A percentile compares a stretch with the other conserved stretches of the same genome.
These are phyloP conservation scores for Biscogniauxia marginata DNA, from an alignment of 2,329 filamentous ascomycete species.

Conservation along the genomic window DNA sequence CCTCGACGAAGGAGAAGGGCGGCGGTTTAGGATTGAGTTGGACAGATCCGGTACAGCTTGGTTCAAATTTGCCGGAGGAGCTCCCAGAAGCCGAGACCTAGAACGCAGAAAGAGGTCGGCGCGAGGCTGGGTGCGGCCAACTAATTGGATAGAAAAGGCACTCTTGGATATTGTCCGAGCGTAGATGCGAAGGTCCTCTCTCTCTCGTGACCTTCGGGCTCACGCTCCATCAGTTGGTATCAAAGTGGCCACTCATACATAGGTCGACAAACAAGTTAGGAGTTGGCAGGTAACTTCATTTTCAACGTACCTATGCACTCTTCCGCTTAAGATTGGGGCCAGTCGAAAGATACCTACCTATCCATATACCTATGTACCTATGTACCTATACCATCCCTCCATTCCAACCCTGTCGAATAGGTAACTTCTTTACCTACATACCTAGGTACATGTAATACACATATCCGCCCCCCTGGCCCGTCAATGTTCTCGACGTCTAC, in stretches of 20 bases:
- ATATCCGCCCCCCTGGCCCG: too few relatives aligned
- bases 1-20: constrained; percentile 44
- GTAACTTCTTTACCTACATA: too few relatives aligned
- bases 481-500: too few relatives aligned
- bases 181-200: too few relatives aligned
- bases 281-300: neutral
- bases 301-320: neutral
- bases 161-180: too few relatives aligned
- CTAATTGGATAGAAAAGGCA: too few relatives aligned
- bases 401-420: neutral
- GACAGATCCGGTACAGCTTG: constrained; percentile 37
- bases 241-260: too few relatives aligned
- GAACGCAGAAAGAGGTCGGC: neutral
- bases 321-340: neutral
- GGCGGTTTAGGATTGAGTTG: constrained; percentile 52
- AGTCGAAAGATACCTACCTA: neutral
- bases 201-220: too few relatives aligned
- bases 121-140: neutral
- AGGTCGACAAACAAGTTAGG: too few relatives aligned
- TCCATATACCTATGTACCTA: neutral
- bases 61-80: constrained; percentile 38
- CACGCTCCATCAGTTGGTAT: too few relatives aligned
- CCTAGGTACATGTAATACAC: too few relatives aligned
- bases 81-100: constrained; percentile 17
- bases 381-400: too few relatives aligned